Base-by-base conservation (phyloP, 306 rosid species). In the Boehmeria nivea region DNA sequence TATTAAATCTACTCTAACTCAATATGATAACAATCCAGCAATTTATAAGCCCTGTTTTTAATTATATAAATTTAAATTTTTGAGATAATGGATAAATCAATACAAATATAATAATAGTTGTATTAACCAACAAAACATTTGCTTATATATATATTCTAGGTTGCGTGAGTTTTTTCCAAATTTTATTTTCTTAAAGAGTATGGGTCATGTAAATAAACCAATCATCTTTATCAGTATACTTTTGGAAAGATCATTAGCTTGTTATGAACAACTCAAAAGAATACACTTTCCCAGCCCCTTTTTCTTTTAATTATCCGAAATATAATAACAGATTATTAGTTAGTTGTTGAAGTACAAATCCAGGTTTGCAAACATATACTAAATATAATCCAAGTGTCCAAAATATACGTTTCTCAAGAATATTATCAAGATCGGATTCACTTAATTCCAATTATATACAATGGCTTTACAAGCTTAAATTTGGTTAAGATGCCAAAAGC, bases 401-500 rank as follows among this genome's bases (percentile, higher is more conserved):
- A 63, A 26, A 54, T 26, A 19, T 2, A 19, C 17, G 8, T 12
- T 1, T 2, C 21, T 8, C 26, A 11, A 49, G 15, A 27, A 12
- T 19, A 3, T 15, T 22, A 13, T 17, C 20, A 36, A 43, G 16
- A 34, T 51, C 6, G 5, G n/a, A 23, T 20, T 59, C 58, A 67
- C n/a, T 51, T 14, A 71, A 74, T 42, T 36, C 69, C 68, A 49
- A 62, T 64, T 64, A 16, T 61, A 49, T 43, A 48, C 61, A 67
- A 33, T n/a, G n/a, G n/a, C n/a, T n/a, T n/a, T n/a, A 45, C 64
- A 43, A 43, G 12, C 24, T 24, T 46, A 58, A 59, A 58, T 57
- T 66, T 64, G 63, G 75, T 58, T 57, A 69, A 72, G 72, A 77
- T 75, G 61, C 77, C 54, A 47, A 63, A 72, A 74, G 67, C 85